A percentile compares a stretch with the other conserved stretches of the same genome.
phyloP scores from a whole-genome alignment of 352 stramenopile genomes.

The Pythium myriotylum region DNA sequence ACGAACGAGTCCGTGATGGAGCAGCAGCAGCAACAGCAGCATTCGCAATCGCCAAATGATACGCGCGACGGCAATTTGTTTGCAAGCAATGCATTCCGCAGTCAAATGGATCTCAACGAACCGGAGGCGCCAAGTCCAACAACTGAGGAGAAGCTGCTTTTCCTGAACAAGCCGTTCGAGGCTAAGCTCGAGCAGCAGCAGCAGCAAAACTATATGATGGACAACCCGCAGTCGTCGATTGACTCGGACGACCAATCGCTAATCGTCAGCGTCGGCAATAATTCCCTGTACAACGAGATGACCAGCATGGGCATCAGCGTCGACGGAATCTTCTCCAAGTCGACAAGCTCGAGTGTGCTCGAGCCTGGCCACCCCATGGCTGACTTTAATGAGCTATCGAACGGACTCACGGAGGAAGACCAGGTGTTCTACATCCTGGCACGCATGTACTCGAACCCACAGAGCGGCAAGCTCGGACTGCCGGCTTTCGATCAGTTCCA shows the following conservation, averaged over 20 bases:
- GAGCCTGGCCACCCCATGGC: slow-evolving; percentile 30
- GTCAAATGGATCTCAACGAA: slow-evolving; percentile 61
- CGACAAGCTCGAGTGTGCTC: slow-evolving; percentile 5
- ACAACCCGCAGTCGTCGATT: slow-evolving; percentile 18
- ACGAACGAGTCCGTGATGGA: slow-evolving; percentile 31
- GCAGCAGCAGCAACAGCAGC: slow-evolving; percentile 29
- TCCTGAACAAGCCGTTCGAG: slow-evolving; percentile 28
- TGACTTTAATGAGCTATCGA: slow-evolving; percentile 41
- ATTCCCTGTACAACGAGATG: slow-evolving; percentile 70
- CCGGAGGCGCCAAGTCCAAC: slow-evolving; percentile 19
- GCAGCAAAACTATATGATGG: slow-evolving; percentile 10
- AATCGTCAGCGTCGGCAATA: slow-evolving; percentile 46
- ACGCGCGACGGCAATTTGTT: slow-evolving; percentile 56
- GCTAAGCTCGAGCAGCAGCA: slow-evolving; percentile 16
- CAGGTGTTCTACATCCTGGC: slow-evolving; percentile 84
- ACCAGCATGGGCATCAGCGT: slow-evolving; percentile 76
- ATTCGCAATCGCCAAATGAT: slow-evolving; percentile 13
- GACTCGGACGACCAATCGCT: slow-evolving; percentile 18
- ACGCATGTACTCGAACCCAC: slow-evolving; percentile 72
- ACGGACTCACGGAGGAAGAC: slow-evolving; percentile 50
- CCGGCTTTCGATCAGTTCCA: slow-evolving; percentile 86
- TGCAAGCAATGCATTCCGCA: slow-evolving; percentile 71
- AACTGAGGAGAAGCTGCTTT: slow-evolving; percentile 28
- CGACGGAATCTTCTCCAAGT: slow-evolving; percentile 55
- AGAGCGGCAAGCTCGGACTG: slow-evolving; percentile 71